Evolutionary conservation across 2,329 filamentous ascomycete species (phyloP), one percentile per base, ranked within the genome.

Genomic region (Talaromyces sp.): DNA sequence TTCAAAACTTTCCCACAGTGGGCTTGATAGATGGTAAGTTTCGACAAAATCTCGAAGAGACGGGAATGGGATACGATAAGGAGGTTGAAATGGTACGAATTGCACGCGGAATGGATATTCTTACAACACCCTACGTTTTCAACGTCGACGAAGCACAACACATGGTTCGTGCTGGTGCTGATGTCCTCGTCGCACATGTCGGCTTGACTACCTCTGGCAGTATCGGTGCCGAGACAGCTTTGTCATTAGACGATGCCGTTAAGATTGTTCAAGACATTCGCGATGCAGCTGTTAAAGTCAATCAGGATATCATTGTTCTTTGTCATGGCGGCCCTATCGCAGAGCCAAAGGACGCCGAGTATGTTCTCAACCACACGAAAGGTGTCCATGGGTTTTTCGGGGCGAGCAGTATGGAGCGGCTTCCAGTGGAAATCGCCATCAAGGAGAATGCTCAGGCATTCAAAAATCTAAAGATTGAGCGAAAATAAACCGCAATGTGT

Each of bases 1-100:
- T 91, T 14, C 89, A 91, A 74, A 91, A 91, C 70, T 91, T 91
- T 72, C 89, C 89, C 0, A 91, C 89, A 0, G 88, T 91, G 1
- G 89, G 89, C 0, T 77, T 91, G 24, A 87, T 91, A 41, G 89
- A 91, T 73, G 88, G 88, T 1, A 81, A 81, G 13, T 91, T 91
- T 72, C 82, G 89, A 13, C 81, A 82, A 24, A 88, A 88, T 68
- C 81, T 92, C 1, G 89, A 91, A 72, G 88, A 90, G 74, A 91
- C 88, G 1, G 88, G 86, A 9, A 91, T 91, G 88, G 85, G 85
- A 1, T 91, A 87, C 71, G 83, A 82, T 16, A 77, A 82, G 8
- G 89, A 92, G 72, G 88, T 91, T 2, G 86, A 88, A 60, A 86
- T 90, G 82, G 83, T 91, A 54, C 79, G 80, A 10, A 70, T 81